These are phyloP conservation scores for Cenococcum geophilum DNA, from an alignment of 495 filamentous ascomycete species.

Conservation along the genomic window DNA sequence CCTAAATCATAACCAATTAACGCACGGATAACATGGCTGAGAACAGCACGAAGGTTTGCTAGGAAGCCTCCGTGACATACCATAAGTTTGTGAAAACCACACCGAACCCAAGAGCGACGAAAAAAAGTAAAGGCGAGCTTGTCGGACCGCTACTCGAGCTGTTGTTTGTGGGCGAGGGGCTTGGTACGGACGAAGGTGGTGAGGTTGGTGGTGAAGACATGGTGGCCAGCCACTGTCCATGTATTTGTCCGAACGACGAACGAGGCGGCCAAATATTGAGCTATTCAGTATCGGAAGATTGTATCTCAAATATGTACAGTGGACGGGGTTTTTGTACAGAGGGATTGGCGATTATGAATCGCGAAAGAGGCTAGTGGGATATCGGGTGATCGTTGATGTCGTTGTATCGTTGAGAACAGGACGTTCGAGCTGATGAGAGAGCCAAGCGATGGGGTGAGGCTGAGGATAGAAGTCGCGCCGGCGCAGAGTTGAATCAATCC, in stretches of 20 bases:
- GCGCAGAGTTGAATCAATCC: background rate
- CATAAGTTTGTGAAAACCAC: conserved; percentile 99
- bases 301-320: background rate
- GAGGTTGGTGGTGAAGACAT: conserved; percentile 5
- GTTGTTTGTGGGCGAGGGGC: background rate
- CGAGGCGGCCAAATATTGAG: background rate
- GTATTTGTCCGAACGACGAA: background rate
- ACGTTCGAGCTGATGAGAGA: background rate
- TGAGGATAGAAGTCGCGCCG: background rate
- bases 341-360: background rate
- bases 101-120: conserved; percentile 94
- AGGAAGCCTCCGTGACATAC: conserved; percentile 45
- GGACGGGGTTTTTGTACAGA: background rate
- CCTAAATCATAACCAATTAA: conserved; percentile 47
- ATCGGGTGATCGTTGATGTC: too few species aligned
- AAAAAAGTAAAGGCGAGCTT: conserved; percentile 90
- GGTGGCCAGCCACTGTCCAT: conserved; percentile 3
- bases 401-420: too few species aligned
- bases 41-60: background rate
- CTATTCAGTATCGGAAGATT: background rate
- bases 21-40: background rate
- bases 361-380: too few species aligned
- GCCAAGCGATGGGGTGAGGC: background rate
- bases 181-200: background rate
- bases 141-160: conserved; percentile 47